A percentile compares a stretch with the other conserved stretches of the same genome.
These are phyloP conservation scores for Boletus reticuloceps DNA, from an alignment of 768 basidiomycete species.

Conservation along the genomic window DNA sequence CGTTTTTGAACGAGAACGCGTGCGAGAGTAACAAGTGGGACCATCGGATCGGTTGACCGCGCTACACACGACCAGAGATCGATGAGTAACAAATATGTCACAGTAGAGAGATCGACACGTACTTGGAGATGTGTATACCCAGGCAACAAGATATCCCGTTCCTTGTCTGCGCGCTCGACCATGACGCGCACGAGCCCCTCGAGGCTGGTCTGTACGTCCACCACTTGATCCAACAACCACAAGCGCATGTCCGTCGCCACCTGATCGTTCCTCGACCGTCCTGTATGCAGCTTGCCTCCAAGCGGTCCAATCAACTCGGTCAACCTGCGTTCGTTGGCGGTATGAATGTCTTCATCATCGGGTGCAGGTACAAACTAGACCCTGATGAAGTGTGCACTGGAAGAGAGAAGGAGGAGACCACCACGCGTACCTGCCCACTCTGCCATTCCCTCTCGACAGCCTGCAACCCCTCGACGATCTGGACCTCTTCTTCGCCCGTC, in stretches of 20 bases:
- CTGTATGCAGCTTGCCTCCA: conserved; percentile 96
- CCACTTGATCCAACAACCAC: conserved; percentile 85
- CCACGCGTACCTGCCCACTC: conserved; percentile 51
- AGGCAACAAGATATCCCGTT: conserved; percentile 86
- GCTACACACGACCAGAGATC: conserved; percentile 43
- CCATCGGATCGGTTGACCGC: conserved; percentile 98
- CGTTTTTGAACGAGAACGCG: conserved; percentile 88
- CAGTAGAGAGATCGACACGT: too few relatives aligned
- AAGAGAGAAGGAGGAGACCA: too few relatives aligned
- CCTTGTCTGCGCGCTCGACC: conserved; percentile 90
- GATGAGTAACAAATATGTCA: background rate
- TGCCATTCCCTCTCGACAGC: conserved; percentile 86
- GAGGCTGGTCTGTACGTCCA: conserved; percentile 62
- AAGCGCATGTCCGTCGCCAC: conserved; percentile 98
- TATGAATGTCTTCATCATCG: conserved; percentile 99
- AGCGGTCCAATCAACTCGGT: conserved; percentile 90
- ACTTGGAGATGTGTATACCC: conserved; percentile 99
- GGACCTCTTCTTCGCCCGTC: conserved; percentile 67
- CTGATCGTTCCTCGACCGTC: conserved; percentile 96
- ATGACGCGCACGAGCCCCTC: conserved; percentile 83
- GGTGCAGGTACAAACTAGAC: conserved; percentile 74
- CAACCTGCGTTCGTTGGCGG: conserved; percentile 93
- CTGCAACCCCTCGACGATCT: conserved; percentile 71
- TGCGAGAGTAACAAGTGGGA: conserved; percentile 95
- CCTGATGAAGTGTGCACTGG: background rate